Conservation (phyloP, 495 filamentous ascomycete genomes). For the Amphirosellinia nigrospora region DNA sequence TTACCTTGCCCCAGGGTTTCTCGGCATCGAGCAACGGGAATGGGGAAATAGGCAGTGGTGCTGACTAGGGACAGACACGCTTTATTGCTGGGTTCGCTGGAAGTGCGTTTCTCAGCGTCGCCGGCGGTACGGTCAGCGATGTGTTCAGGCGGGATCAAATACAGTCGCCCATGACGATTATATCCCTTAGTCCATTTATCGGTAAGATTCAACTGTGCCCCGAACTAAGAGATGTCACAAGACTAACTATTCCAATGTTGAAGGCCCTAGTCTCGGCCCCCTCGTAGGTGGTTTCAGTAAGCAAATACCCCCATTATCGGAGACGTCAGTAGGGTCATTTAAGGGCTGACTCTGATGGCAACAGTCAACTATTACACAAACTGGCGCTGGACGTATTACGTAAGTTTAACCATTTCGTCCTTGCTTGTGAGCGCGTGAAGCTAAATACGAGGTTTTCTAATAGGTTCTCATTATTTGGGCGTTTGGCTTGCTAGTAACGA, state of each 20-base stretch:
- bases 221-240: conserved; percentile 41
- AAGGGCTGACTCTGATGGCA: conserved; percentile 40
- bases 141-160: conserved; percentile 80
- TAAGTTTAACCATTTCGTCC: conserved; percentile 33
- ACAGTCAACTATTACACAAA: conserved; percentile 70
- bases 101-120: conserved; percentile 86
- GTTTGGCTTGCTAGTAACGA: conserved; percentile 60
- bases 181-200: conserved; percentile 79
- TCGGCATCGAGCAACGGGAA: not conserved
- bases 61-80: conserved; percentile 51
- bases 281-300: conserved; percentile 59
- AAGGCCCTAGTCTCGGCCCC: conserved; percentile 55
- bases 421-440: not conserved
- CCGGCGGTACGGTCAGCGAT: conserved; percentile 91
- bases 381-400: conserved; percentile 94
- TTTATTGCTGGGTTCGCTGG: conserved; percentile 88
- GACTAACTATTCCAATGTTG: conserved; percentile 27
- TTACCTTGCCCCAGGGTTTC: not conserved
- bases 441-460: not conserved
- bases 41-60: no score
- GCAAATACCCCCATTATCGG: conserved; percentile 34
- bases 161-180: conserved; percentile 66
- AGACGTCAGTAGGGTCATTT: conserved; percentile 46
- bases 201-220: conserved; percentile 55
- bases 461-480: conserved; percentile 78